phyloP scores from a whole-genome alignment of 2,329 filamentous ascomycete species.

The Claviceps purpurea region DNA sequence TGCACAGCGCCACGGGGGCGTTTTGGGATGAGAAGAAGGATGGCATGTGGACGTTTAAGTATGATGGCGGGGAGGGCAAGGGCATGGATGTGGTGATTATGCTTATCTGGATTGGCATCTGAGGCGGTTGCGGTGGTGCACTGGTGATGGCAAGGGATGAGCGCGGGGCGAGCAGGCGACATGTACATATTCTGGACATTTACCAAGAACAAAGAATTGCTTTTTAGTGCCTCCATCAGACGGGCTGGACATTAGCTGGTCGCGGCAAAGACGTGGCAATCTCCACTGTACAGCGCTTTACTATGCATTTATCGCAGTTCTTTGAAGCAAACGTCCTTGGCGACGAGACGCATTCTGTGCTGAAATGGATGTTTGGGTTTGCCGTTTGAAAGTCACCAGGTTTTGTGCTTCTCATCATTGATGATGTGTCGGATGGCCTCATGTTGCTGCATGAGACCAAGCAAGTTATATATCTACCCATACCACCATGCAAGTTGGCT shows the following conservation, averaged over 20 bases:
- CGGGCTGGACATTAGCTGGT: background rate
- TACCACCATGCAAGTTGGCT: no score
- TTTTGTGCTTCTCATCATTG: no score
- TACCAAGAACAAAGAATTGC: background rate
- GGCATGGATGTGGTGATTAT: slow-evolving; percentile 58
- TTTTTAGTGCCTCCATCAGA: background rate
- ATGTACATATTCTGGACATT: background rate
- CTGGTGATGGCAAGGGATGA: background rate
- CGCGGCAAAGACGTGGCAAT: no score
- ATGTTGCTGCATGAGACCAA: no score
- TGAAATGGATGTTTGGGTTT: no score
- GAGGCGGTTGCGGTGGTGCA: slow-evolving; percentile 9
- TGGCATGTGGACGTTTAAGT: slow-evolving; percentile 84
- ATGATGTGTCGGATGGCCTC: no score
- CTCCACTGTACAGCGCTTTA: no score
- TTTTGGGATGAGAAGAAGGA: slow-evolving; percentile 89
- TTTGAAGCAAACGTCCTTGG: no score
- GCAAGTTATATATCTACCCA: no score
- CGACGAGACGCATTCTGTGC: no score
- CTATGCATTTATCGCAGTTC: no score
- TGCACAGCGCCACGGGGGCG: slow-evolving; percentile 75
- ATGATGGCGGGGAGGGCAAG: slow-evolving; percentile 53
- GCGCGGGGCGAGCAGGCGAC: background rate
- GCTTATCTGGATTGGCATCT: slow-evolving; percentile 67
- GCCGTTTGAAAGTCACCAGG: no score